Base-by-base conservation (phyloP, 441 rosid species). In the Eruca vesicaria region DNA sequence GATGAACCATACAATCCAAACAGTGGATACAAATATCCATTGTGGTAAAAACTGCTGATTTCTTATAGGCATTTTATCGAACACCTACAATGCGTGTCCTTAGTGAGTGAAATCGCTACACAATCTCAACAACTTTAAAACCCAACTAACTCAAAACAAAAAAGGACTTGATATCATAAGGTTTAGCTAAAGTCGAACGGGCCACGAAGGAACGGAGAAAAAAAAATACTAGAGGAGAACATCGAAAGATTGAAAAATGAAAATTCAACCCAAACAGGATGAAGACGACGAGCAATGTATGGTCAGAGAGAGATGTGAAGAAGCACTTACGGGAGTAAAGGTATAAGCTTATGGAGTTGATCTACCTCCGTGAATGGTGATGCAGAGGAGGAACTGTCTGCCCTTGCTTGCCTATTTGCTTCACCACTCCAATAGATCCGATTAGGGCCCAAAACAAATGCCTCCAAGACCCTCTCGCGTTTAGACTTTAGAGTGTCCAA, bases 41-140 rank as follows among this genome's bases (percentile, higher is more conserved):
- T 48, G 73, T 43, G 14, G 18, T 36, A 29, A 70, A 45, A 70
- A 45, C 19, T 16, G 4, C 3, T 15, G 32, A 20, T 50, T 66
- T 60, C 65, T 66, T 1, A 36, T 72, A 21, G 74, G 73, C 73
- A 78, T 78, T 78, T 60, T 41, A 60, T 66, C 81, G 74, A 78
- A 78, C 78, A 78, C 56, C 15, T 78, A 61, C 15, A 0, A 60
- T 0, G 66, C 74, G 2, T 67, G 19, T 53, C 15, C 15, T 15
- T 45, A 48, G 15, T 48, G 26, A 18, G 11, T 5, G 48, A 52
- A 36, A 6, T 5, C 20, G 4, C 21, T 9, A 4, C 36, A 71
- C 7, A 66, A 26, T 5, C 15, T n/a, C 23, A 7, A 61, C 28
- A 63, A 26, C 11, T 18, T 35, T 18, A 26, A 35, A 65, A 41